Conservation (phyloP, 2,329 filamentous ascomycete species). For the Aureobasidium mangrovei region DNA sequence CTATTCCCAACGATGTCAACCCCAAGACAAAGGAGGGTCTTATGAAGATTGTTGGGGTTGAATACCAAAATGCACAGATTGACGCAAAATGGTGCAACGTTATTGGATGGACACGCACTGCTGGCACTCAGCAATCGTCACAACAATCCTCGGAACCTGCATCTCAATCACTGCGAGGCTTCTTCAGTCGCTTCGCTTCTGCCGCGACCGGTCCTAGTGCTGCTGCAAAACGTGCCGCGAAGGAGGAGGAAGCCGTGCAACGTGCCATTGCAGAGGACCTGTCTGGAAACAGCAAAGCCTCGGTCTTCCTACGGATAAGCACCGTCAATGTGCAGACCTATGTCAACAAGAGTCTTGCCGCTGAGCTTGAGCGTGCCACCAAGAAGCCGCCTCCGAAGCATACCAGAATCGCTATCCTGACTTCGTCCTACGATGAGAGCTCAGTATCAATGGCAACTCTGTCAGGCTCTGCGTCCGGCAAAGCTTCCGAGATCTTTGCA, state of each 20-base stretch:
- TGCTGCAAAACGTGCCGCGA: conserved; percentile 48
- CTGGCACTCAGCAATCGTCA: conserved; percentile 6
- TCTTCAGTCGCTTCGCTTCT: conserved; percentile 67
- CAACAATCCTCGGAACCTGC: conserved; percentile 18
- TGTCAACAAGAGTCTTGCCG: conserved; percentile 62
- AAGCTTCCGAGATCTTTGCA: conserved; percentile 70
- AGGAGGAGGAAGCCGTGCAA: conserved; percentile 55
- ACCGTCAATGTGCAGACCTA: conserved; percentile 74
- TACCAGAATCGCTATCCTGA: conserved; percentile 79
- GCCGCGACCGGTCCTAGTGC: conserved; percentile 40
- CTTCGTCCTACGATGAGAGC: conserved; percentile 79
- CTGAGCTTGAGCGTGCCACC: conserved; percentile 87
- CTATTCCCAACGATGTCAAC: conserved; percentile 70
- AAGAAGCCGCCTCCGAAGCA: conserved; percentile 91
- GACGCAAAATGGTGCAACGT: conserved; percentile 83
- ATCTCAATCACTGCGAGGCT: conserved; percentile 58
- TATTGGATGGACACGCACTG: conserved; percentile 65
- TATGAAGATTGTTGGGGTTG: conserved; percentile 77
- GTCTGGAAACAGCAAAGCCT: conserved; percentile 59
- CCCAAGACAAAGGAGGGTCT: conserved; percentile 76
- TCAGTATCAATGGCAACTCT: conserved; percentile 51
- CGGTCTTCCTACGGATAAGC: conserved; percentile 81
- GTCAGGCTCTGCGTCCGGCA: conserved; percentile 43
- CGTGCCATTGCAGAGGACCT: conserved; percentile 61
- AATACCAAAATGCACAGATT: conserved; percentile 81